Evolutionary conservation across 2,329 filamentous ascomycete genomes (phyloP), one percentile per base, ranked within the genome.

Genomic region (Cladosporium sphaerospermum): DNA sequence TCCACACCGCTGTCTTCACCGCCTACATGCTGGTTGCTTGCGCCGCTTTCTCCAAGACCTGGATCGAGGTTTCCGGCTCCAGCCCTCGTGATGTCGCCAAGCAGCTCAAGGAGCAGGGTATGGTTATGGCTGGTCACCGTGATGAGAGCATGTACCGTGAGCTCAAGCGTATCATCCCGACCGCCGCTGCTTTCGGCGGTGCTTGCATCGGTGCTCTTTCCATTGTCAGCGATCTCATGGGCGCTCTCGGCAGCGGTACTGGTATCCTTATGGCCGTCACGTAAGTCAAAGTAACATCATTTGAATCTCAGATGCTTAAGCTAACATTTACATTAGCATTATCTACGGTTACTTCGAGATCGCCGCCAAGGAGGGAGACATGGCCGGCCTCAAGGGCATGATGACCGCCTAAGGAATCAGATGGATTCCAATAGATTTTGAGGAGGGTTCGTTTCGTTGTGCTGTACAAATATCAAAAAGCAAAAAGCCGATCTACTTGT

Each of bases 111-210:
- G 95, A 99, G 69, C 93, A 99, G 77, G 93, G 93, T 71, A 86
- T 99, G 55, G 92, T 99, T 64, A 99, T 99, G 95, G 92, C 93
- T 67, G 93, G 93, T 69, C 93, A 99, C 80, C 89, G 93, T 77
- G 95, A 99, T 74, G 92, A 97, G 82, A 95, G 88, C 80, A 99
- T 99, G 93, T 99, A 99, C 84, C 95, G 95, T 81, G 93, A 99
- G 78, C 84, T 99, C 61, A 99, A 99, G 88, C 88, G 93, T 68
- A 93, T 99, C 67, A 99, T 99, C 61, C 95, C 93, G 59, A 97
- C 93, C 56, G 95, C 93, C 57, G 93, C 93, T 61, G 93, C 95
- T 66, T 99, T 99, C 63, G 93, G 95, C 74, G 93, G 93, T 81
- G 93, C 93, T 62, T 97, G 92, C 80, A 99, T 99, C 78, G 93